Evolutionary conservation across 2,329 filamentous ascomycete genomes (phyloP).

Genomic region (Emergomyces pasteurianus): DNA sequence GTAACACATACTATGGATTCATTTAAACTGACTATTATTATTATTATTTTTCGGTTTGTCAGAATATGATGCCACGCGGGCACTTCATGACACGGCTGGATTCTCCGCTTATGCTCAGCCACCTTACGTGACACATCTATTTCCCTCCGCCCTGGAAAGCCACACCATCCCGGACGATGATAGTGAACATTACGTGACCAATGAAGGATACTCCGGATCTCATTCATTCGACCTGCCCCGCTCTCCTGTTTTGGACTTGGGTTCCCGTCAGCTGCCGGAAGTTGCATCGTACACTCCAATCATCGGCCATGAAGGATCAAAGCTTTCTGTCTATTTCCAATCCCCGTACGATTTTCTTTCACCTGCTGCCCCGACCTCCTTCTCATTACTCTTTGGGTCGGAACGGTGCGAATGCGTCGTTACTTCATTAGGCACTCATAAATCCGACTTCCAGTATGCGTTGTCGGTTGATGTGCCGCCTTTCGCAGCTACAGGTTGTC

Average conservation of each 20-base stretch:
- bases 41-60: slow-evolving; percentile 2
- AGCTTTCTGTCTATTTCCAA: slow-evolving; percentile 61
- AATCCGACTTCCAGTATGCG: slow-evolving; percentile 55
- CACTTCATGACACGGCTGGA: slow-evolving; percentile 29
- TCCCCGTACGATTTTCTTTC: slow-evolving; percentile 63
- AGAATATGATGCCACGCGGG: slow-evolving; percentile 28
- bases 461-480: slow-evolving; percentile 62
- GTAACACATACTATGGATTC: neutral
- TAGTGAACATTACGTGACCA: slow-evolving; percentile 28
- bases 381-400: slow-evolving; percentile 66
- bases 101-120: slow-evolving; percentile 30
- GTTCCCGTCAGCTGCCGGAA: slow-evolving; percentile 48
- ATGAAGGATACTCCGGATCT: slow-evolving; percentile 25
- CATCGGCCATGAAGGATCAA: slow-evolving; percentile 56
- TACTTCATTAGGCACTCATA: slow-evolving; percentile 46
- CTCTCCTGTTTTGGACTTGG: slow-evolving; percentile 53
- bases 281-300: slow-evolving; percentile 59
- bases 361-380: slow-evolving; percentile 36
- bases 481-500: slow-evolving; percentile 45
- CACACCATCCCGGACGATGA: slow-evolving; percentile 30
- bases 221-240: slow-evolving; percentile 49
- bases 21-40: slow-evolving; percentile 5
- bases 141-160: slow-evolving; percentile 30
- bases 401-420: slow-evolving; percentile 58
- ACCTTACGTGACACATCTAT: slow-evolving; percentile 29